Evolutionary conservation across 805 yeast genomes (phyloP).

Genomic region (Yarrowia divulgata): DNA sequence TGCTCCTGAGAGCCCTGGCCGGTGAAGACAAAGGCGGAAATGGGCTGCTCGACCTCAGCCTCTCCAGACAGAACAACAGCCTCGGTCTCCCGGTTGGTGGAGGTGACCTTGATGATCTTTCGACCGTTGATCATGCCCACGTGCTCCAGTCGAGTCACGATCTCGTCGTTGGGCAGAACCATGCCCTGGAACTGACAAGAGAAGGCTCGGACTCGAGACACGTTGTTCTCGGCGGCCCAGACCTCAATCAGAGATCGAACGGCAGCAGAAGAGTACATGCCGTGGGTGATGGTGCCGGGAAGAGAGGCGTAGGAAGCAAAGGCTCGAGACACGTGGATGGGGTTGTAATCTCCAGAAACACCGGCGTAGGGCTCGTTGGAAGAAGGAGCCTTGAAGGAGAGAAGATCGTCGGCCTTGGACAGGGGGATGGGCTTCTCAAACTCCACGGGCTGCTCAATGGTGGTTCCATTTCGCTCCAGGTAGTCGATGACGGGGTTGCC

Average conservation of each 20-base stretch:
- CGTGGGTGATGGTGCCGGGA: conserved; percentile 98
- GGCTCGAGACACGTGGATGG: conserved; percentile 95
- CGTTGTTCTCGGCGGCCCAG: conserved; percentile 98
- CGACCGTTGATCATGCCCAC: conserved; percentile 99
- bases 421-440: conserved; percentile 92
- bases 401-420: conserved; percentile 57
- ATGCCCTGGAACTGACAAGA: conserved; percentile 90
- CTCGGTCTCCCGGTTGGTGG: conserved; percentile 81
- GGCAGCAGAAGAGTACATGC: conserved; percentile 97
- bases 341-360: conserved; percentile 98
- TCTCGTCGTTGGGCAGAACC: conserved; percentile 95
- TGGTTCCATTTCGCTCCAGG: conserved; percentile 86
- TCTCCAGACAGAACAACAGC: conserved; percentile 85
- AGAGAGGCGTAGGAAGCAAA: conserved; percentile 91
- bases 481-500: conserved; percentile 98
- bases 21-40: conserved; percentile 94
- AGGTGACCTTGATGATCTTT: conserved; percentile 91
- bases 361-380: conserved; percentile 96
- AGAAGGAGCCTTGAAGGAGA: conserved; percentile 77
- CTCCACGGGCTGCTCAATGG: conserved; percentile 91
- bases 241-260: conserved; percentile 94
- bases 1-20: conserved; percentile 99
- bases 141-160: conserved; percentile 88
- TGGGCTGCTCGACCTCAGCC: conserved; percentile 99
- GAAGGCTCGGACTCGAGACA: conserved; percentile 94